Evolutionary conservation across 805 yeast species (phyloP).

Genomic region (Lachancea sp.): DNA sequence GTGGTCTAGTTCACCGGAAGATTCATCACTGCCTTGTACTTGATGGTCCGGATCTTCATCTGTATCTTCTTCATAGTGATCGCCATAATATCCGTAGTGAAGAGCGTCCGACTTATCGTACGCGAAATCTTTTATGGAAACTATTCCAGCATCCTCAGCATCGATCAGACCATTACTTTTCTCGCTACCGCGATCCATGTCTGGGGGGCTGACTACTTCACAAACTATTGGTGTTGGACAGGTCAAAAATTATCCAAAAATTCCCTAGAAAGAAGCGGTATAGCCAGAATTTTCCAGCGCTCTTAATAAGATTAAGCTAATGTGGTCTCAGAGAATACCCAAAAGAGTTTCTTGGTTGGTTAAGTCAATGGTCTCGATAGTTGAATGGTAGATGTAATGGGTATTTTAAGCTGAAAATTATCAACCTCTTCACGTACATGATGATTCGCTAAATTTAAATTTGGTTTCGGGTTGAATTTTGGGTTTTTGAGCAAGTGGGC

Average conservation of each 20-base stretch:
- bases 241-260: too few relatives aligned
- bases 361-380: too few relatives aligned
- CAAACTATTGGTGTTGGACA: background rate
- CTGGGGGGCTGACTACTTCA: background rate
- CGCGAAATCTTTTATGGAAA: slow-evolving; percentile 75
- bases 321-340: too few relatives aligned
- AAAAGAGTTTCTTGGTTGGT: too few relatives aligned
- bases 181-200: background rate
- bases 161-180: background rate
- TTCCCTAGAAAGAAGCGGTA: too few relatives aligned
- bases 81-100: slow-evolving; percentile 52
- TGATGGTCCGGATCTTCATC: slow-evolving; percentile 14
- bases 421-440: background rate
- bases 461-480: background rate
- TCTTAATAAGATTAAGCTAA: too few relatives aligned
- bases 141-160: slow-evolving; percentile 23
- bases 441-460: background rate
- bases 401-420: background rate
- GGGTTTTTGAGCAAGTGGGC: background rate
- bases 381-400: background rate
- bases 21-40: slow-evolving; percentile 17
- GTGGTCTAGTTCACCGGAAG: slow-evolving; percentile 9
- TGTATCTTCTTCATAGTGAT: slow-evolving; percentile 18
- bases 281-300: too few relatives aligned
- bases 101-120: slow-evolving; percentile 64